Evolutionary conservation across 208 protist genomes (phyloP), one percentile per base, ranked within the genome.

Genomic region (Porcisia deanei): DNA sequence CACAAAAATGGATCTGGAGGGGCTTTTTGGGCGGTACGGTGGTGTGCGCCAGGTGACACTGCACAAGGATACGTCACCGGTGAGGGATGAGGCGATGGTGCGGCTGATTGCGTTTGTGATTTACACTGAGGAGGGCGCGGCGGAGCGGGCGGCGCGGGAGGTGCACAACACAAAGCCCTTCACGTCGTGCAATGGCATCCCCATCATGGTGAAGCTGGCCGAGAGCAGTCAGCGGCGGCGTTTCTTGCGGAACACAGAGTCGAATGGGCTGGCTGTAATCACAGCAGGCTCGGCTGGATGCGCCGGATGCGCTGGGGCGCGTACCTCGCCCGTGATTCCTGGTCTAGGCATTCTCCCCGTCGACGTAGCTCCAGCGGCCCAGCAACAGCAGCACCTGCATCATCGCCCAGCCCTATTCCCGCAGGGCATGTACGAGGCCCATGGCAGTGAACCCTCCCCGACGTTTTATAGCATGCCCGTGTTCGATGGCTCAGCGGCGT

Each of bases 71-170:
- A 96, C 92, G n/a, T 75, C 71, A 45, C 79, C 63, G 64, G 79
- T 84, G 39, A 34, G 68, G 30, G 80, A 85, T 55, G 57, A 72
- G n/a, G 63, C 77, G 57, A 61, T 85, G 47, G 85, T 89, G 80
- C 89, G 92, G n/a, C 80, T 81, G 63, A 96, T 96, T 58, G 90
- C 90, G 72, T 96, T 96, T 77, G 79, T 96, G 45, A 86, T 85
- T 30, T 96, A 84, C 77, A 71, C 75, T 18, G 80, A 76, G 60
- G 87, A 88, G 58, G 88, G 88, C 59, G 83, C 79, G 43, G 91
- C 91, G 14, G 88, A 83, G 66, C 73, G 77, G 77, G 91, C 90
- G 60, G 87, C 85, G 30, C 53, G 64, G 63, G 86, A 68, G 65
- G 65, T 91, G 52, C 88, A 93, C 82, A 88, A 90, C 79, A 87